Evolutionary conservation across 345 rosid species (phyloP), one percentile per base, ranked within the genome.

Genomic region (Brassica cretica): DNA sequence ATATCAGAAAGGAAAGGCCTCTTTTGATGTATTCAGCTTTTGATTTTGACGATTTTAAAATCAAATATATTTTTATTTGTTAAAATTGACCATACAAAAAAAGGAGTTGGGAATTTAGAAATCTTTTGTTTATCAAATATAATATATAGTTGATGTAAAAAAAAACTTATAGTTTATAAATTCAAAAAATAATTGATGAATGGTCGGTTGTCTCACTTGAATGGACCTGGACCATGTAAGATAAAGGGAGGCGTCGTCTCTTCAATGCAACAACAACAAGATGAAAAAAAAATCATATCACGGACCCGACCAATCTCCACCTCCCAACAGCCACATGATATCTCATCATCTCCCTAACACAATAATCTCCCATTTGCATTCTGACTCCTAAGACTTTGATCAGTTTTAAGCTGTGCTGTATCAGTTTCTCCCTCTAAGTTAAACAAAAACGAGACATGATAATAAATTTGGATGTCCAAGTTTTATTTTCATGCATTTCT

Each of bases 231-330:
- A 73, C 82, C 82, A 73, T 79, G 41, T 15, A 24, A 51, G 77
- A 73, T 73, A 67, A 66, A 59, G 78, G 68, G 82, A 71, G 63
- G 53, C 39, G 65, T 39, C 19, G 9, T 1, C 51, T 71, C 71
- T 41, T 78, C 15, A 78, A 78, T 72, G 77, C 77, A 59, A 66
- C 73, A 59, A 72, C 73, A 59, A 73, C 15, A 78, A 60, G 64
- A 72, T 73, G 11, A 49, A 67, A 32, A 16, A 66, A 10, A 56
- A 8, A 58, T 73, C 58, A 73, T 61, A 11, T 79, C 78, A 79
- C 82, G 78, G 82, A 73, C 60, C 24, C 70, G 46, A 78, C 59
- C 70, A 78, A 49, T 67, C 73, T 61, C 77, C 74, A 78, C 82
- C 82, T 78, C 77, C 73, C 77, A 67, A 21, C 19, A n/a, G 6